Percentiles rank a stretch among this genome's conserved stretches.
These are phyloP conservation scores for Candida lessepsii DNA, from an alignment of 805 yeast genomes.

Conservation along the genomic window DNA sequence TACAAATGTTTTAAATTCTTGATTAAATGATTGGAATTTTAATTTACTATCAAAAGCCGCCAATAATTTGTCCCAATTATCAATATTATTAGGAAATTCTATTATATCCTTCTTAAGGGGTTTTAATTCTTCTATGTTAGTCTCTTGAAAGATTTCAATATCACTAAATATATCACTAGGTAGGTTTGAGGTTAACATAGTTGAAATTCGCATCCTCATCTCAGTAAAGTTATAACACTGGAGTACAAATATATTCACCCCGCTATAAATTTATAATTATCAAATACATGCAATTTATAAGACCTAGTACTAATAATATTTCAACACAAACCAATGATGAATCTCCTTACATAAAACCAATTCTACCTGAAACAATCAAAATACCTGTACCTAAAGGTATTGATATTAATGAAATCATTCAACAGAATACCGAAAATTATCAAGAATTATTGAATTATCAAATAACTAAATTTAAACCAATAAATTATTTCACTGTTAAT, in stretches of 20 bases:
- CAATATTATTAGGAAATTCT: slow-evolving; percentile 30
- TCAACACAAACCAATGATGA: neutral
- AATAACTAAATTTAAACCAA: slow-evolving; percentile 1
- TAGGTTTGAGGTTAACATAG: neutral
- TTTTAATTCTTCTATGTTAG: slow-evolving; percentile 13
- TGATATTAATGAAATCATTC: slow-evolving; percentile 18
- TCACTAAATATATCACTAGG: slow-evolving; percentile 11
- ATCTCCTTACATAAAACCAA: slow-evolving; percentile 6
- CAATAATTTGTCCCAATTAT: slow-evolving; percentile 41
- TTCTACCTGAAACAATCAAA: slow-evolving; percentile 9
- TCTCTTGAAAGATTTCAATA: neutral
- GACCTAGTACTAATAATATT: slow-evolving; percentile 1
- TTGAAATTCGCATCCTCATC: neutral
- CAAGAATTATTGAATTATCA: slow-evolving; percentile 1
- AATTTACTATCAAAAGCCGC: slow-evolving; percentile 23
- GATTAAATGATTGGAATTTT: slow-evolving; percentile 10
- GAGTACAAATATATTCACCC: too few species aligned
- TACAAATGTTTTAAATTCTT: slow-evolving; percentile 20
- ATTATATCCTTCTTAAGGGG: slow-evolving; percentile 8
- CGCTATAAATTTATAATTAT: too few species aligned
- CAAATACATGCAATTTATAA: slow-evolving; percentile 1
- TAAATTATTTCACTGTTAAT: slow-evolving; percentile 1
- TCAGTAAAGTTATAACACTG: too few species aligned
- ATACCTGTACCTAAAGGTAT: slow-evolving; percentile 19
- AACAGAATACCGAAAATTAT: slow-evolving; percentile 15